These are phyloP conservation scores for Fusarium keratoplasticum DNA, from an alignment of 2,329 filamentous ascomycete genomes.

Conservation along the genomic window DNA sequence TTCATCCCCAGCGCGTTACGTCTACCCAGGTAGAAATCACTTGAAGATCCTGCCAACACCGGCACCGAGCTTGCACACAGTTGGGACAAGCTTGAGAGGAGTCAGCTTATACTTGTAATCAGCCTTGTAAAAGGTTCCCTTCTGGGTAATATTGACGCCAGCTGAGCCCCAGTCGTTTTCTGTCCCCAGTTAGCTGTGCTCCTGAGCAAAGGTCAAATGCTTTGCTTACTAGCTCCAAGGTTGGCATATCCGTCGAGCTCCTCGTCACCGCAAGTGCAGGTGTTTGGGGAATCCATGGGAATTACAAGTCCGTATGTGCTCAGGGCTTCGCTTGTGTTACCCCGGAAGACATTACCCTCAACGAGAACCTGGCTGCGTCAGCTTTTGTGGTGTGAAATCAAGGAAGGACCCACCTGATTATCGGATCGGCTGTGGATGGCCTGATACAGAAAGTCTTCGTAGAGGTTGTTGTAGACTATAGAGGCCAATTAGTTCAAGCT, in stretches of 20 bases:
- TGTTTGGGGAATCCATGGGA: constrained; percentile 66
- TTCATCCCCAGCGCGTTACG: neutral
- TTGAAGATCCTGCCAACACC: constrained; percentile 57
- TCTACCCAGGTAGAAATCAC: neutral
- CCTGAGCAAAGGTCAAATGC: constrained; percentile 24
- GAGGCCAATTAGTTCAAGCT: neutral
- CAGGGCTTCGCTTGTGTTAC: constrained; percentile 60
- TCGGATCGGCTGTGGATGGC: constrained; percentile 61
- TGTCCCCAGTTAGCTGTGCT: constrained; percentile 34
- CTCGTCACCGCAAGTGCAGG: constrained; percentile 62
- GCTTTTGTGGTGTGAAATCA: fast-evolving
- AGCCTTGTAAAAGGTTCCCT: constrained; percentile 60
- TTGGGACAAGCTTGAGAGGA: constrained; percentile 54
- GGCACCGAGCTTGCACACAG: constrained; percentile 56
- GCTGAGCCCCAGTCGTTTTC: constrained; percentile 61
- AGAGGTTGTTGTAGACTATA: constrained; percentile 60
- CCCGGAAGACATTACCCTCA: constrained; percentile 61
- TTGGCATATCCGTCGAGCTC: constrained; percentile 67
- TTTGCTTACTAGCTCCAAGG: constrained; percentile 60
- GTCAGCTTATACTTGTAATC: constrained; percentile 63
- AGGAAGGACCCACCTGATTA: constrained; percentile 45
- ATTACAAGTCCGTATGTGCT: constrained; percentile 67
- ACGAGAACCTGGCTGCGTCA: constrained; percentile 53
- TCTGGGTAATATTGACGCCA: constrained; percentile 63
- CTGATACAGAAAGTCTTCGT: constrained; percentile 60